Percentiles rank a stretch among this genome's conserved stretches.
These are phyloP conservation scores for Morella rubra DNA, from an alignment of 306 rosid species.

Conservation along the genomic window DNA sequence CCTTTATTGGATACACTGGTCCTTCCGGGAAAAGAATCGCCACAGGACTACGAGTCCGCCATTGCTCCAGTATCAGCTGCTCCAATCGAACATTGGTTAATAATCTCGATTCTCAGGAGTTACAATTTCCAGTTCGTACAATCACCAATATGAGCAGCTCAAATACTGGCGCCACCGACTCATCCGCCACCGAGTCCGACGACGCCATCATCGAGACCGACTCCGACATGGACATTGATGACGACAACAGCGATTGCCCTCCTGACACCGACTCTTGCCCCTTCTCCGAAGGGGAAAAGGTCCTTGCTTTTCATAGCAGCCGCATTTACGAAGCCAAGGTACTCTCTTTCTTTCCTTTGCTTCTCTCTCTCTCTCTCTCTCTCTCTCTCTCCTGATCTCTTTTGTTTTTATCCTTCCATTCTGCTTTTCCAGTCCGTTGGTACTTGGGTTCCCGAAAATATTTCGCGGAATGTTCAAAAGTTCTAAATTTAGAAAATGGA, in stretches of 20 bases:
- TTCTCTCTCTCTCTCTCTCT: not conserved
- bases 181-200: constrained; percentile 43
- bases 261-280: constrained; percentile 44
- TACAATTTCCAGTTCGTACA: no score
- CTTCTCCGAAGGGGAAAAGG: constrained; percentile 53
- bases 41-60: no score
- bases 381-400: not conserved
- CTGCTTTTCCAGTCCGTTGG: not conserved
- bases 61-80: no score
- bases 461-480: not conserved
- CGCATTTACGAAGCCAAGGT: constrained; percentile 76
- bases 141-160: constrained; percentile 49
- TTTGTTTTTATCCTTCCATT: no score
- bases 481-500: not conserved
- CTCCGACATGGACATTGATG: constrained; percentile 30
- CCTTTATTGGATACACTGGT: no score
- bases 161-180: constrained; percentile 28
- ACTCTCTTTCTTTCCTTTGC: not conserved
- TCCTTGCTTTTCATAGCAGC: constrained; percentile 47
- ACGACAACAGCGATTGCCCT: constrained; percentile 20
- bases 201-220: constrained; percentile 33
- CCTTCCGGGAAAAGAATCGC: no score
- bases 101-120: no score
- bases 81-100: no score
- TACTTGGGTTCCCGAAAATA: not conserved